These are phyloP conservation scores for Prototheca cutis DNA, from an alignment of 163 green algal genomes.

Conservation along the genomic window DNA sequence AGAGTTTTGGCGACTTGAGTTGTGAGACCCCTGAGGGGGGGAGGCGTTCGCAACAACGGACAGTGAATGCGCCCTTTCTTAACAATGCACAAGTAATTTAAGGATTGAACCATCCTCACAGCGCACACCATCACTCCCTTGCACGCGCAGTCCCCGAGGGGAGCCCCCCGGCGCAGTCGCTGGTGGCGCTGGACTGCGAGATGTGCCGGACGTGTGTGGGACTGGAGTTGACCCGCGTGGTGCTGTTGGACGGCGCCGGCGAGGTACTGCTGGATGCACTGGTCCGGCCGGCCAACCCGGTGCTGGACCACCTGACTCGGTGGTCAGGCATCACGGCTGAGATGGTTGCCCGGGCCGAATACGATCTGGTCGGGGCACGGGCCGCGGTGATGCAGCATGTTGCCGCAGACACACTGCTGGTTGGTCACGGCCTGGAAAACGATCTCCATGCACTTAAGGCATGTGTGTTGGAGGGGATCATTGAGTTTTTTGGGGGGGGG, in stretches of 20 bases:
- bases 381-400: constrained; percentile 37
- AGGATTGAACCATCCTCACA: too few relatives aligned
- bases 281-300: constrained; percentile 63
- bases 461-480: neutral
- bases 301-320: constrained; percentile 84
- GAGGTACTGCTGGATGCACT: constrained; percentile 77
- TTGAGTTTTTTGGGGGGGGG: neutral
- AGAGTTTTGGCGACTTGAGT: too few relatives aligned
- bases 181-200: constrained; percentile 77
- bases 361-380: constrained; percentile 18
- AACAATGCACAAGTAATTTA: too few relatives aligned
- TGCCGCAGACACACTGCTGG: constrained; percentile 18
- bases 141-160: too few relatives aligned
- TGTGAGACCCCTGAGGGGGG: too few relatives aligned
- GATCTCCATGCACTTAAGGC: constrained; percentile 68
- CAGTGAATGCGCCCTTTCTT: too few relatives aligned
- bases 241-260: constrained; percentile 50
- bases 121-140: neutral
- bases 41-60: too few relatives aligned
- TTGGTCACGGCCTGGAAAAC: constrained; percentile 84
- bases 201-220: constrained; percentile 73
- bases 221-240: constrained; percentile 69
- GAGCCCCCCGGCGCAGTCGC: neutral
- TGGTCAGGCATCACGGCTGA: constrained; percentile 76
- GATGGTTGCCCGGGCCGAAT: constrained; percentile 56